Percentiles rank a stretch among this genome's conserved stretches.
These are phyloP conservation scores for Chaetoceros tenuissimus DNA, from an alignment of 108 stramenopile genomes.

Conservation along the genomic window DNA sequence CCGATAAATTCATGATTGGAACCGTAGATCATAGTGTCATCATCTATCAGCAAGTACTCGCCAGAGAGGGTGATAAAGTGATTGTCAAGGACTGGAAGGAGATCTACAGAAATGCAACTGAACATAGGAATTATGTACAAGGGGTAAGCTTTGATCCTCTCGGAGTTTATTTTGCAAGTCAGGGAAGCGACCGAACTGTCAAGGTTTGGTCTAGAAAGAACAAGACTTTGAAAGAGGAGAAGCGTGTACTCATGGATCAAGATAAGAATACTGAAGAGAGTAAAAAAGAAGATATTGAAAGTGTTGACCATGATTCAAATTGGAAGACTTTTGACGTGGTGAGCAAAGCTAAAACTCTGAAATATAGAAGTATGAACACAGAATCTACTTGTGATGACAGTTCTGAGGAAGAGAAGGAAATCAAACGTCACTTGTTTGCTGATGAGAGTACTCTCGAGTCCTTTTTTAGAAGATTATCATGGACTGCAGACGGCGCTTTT, in stretches of 20 bases:
- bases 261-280: not conserved
- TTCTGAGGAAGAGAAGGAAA: not conserved
- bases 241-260: not conserved
- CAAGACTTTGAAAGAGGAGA: conserved; percentile 9
- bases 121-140: conserved; percentile 82
- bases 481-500: conserved; percentile 87
- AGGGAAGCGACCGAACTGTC: conserved; percentile 83
- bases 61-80: conserved; percentile 20
- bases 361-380: conserved; percentile 11
- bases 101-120: conserved; percentile 49
- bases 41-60: conserved; percentile 32
- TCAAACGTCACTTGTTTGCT: conserved; percentile 59
- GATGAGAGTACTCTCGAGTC: conserved; percentile 83
- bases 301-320: conserved; percentile 9
- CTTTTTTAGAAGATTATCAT: conserved; percentile 87
- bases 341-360: conserved; percentile 22
- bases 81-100: conserved; percentile 35
- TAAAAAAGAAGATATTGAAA: conserved; percentile 15
- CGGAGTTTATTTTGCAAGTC: conserved; percentile 75
- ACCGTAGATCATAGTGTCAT: conserved; percentile 61
- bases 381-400: not conserved
- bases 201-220: conserved; percentile 59
- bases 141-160: conserved; percentile 82
- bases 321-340: conserved; percentile 20
- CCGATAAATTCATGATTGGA: conserved; percentile 58